These are phyloP conservation scores for Zygoascus tannicola DNA, from an alignment of 805 yeast species.

Conservation along the genomic window DNA sequence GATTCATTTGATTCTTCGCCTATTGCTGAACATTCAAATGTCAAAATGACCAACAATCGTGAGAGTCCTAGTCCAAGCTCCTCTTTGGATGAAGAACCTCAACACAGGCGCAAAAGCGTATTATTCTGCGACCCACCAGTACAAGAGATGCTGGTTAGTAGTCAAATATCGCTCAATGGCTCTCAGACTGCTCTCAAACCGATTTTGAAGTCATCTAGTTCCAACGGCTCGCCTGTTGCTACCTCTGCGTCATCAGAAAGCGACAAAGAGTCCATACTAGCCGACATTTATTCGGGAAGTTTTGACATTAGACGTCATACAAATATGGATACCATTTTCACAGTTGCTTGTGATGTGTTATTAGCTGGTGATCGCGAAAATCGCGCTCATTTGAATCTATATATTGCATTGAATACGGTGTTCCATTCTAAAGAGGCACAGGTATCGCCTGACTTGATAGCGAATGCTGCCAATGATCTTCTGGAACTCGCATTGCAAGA, in stretches of 20 bases:
- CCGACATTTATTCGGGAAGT: constrained; percentile 11
- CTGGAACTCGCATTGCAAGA: constrained; percentile 14
- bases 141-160: background rate
- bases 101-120: background rate
- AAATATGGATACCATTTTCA: constrained; percentile 11
- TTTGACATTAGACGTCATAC: constrained; percentile 6
- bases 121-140: constrained; percentile 3
- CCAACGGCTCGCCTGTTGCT: background rate
- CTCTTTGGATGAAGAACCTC: no score
- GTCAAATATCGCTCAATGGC: background rate
- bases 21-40: no score
- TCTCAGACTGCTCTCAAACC: constrained; percentile 1
- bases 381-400: constrained; percentile 7
- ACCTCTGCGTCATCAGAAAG: background rate
- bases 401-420: constrained; percentile 12
- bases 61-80: no score
- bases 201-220: background rate
- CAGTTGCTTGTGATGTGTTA: constrained; percentile 8
- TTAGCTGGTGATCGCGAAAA: constrained; percentile 5
- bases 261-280: constrained; percentile 2
- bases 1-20: background rate
- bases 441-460: constrained; percentile 12
- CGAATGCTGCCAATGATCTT: constrained; percentile 8
- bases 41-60: no score
- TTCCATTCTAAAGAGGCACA: constrained; percentile 5